Evolutionary conservation across 192 early-diverging fungal genomes (phyloP).

Genomic region (Entophlyctis luteolus): DNA sequence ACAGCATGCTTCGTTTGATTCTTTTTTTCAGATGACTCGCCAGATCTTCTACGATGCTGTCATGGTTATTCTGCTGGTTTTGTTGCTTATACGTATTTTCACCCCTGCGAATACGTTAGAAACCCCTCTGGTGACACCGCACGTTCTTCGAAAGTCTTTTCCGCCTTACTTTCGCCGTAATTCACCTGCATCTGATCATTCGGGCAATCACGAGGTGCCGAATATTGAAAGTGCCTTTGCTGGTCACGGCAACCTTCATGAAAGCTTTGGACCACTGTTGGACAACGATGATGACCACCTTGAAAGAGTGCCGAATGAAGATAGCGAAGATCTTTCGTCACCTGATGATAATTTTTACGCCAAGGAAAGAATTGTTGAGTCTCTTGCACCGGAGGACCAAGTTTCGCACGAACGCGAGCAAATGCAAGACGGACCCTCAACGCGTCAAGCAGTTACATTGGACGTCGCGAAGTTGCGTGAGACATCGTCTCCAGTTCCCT

Average conservation of each 20-base stretch:
- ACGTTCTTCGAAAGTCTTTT: neutral
- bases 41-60: conserved; percentile 29
- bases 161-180: conserved; percentile 13
- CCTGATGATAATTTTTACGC: neutral
- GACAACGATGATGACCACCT: neutral
- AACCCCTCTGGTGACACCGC: conserved; percentile 1
- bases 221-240: neutral
- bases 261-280: neutral
- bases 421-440: too few relatives aligned
- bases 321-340: neutral
- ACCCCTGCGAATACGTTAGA: neutral
- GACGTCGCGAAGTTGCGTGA: too few relatives aligned
- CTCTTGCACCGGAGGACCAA: too few relatives aligned
- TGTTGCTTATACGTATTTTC: conserved; percentile 16
- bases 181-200: neutral
- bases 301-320: neutral
- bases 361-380: neutral
- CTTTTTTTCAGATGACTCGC: conserved; percentile 13
- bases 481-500: too few relatives aligned
- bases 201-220: neutral
- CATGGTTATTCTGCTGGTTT: conserved; percentile 17
- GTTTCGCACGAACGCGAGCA: too few relatives aligned
- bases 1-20: neutral
- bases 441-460: too few relatives aligned
- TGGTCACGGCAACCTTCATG: neutral